Percentiles rank a stretch among this genome's conserved stretches.
These are phyloP conservation scores for Geotrichum australiense DNA, from an alignment of 1,139 yeast genomes.

Conservation along the genomic window DNA sequence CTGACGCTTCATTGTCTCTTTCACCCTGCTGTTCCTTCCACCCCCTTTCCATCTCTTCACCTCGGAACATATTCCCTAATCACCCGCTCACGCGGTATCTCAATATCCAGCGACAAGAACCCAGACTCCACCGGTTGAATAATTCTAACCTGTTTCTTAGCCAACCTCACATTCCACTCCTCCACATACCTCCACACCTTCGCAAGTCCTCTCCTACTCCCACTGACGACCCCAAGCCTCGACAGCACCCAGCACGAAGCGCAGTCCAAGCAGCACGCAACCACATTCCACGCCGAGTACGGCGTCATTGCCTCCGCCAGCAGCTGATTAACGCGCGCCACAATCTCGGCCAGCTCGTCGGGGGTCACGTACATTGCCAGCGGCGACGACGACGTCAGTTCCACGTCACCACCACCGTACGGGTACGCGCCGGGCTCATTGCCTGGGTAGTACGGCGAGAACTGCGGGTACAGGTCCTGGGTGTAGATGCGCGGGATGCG, in stretches of 20 bases:
- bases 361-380: conserved; percentile 39
- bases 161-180: conserved; percentile 26
- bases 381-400: conserved; percentile 38
- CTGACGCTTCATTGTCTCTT: no score
- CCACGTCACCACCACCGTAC: conserved; percentile 2
- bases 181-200: no score
- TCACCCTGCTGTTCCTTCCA: no score
- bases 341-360: conserved; percentile 39
- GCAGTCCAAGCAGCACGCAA: conserved; percentile 35
- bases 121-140: conserved; percentile 54
- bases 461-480: conserved; percentile 44
- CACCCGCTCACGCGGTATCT: conserved; percentile 17
- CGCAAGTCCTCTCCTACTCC: no score
- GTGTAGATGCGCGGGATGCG: conserved; percentile 51
- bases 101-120: conserved; percentile 42
- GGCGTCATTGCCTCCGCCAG: conserved; percentile 42
- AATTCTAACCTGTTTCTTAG: conserved; percentile 35
- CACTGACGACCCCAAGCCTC: not conserved
- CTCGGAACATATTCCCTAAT: no score
- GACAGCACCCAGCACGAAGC: conserved; percentile 12
- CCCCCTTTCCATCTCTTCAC: no score
- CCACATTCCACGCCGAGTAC: conserved; percentile 33
- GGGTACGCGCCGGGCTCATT: conserved; percentile 55
- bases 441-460: conserved; percentile 56
- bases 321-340: conserved; percentile 42